These are phyloP conservation scores for Fusarium circinatum DNA, from an alignment of 2,329 filamentous ascomycete genomes.

Conservation along the genomic window DNA sequence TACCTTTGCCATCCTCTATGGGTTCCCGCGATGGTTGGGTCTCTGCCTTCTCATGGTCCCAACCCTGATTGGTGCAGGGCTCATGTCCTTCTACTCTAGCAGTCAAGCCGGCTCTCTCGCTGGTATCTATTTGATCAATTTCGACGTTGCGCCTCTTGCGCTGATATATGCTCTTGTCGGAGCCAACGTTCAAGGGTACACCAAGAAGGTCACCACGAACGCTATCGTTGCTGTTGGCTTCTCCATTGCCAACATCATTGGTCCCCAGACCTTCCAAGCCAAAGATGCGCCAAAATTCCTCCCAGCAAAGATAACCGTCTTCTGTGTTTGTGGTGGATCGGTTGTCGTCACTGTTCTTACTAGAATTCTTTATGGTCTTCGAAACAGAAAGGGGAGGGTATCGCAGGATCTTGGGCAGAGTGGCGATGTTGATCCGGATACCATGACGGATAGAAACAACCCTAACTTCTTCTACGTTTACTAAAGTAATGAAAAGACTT, in stretches of 20 bases:
- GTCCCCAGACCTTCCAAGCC: neutral
- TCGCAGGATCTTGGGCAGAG: neutral
- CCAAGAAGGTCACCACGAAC: conserved; percentile 9
- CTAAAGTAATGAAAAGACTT: neutral
- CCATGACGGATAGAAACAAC: conserved; percentile 9
- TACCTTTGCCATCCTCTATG: conserved; percentile 3
- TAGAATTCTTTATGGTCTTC: neutral
- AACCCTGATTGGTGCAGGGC: neutral
- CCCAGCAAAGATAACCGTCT: conserved; percentile 3
- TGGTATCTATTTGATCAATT: conserved; percentile 8
- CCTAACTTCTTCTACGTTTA: conserved; percentile 9
- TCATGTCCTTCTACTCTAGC: conserved; percentile 8
- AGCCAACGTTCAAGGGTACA: conserved; percentile 8
- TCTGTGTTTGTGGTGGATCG: neutral
- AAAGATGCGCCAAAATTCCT: neutral
- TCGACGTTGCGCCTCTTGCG: conserved; percentile 1
- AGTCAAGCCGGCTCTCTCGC: conserved; percentile 1
- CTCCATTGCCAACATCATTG: conserved; percentile 14
- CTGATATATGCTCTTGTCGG: conserved; percentile 5
- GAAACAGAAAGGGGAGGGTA: neutral
- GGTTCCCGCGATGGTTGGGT: neutral
- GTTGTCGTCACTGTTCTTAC: neutral
- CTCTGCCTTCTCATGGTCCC: conserved; percentile 14
- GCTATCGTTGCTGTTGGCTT: conserved; percentile 7
- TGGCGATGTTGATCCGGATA: neutral